Percentiles rank a stretch among this genome's conserved stretches.
phyloP scores from a whole-genome alignment of 2,329 filamentous ascomycete species.

The Lachnellula subtilissima region DNA sequence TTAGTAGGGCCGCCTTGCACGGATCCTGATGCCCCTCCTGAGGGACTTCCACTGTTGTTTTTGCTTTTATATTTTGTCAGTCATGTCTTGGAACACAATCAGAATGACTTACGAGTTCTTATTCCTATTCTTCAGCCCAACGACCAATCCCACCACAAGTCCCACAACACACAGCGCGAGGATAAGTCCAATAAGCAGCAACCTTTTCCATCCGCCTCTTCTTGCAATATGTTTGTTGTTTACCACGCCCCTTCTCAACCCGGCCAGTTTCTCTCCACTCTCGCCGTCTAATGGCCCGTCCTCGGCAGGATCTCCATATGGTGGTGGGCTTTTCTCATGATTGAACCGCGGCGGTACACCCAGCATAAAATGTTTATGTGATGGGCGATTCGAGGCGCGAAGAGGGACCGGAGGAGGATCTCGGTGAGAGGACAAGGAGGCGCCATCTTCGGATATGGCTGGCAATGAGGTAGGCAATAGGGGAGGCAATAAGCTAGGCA shows the following conservation, averaged over 20 bases:
- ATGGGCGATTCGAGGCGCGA: constrained; percentile 19
- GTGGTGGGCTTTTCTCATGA: constrained; percentile 21
- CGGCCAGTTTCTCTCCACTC: constrained; percentile 19
- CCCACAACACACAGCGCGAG: constrained; percentile 26
- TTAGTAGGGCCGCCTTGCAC: constrained; percentile 8
- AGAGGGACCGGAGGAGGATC: constrained; percentile 18
- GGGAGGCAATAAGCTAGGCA: neutral
- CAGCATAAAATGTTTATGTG: constrained; percentile 13
- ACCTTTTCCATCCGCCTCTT: constrained; percentile 31
- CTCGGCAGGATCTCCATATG: constrained; percentile 18
- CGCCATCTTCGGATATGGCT: constrained; percentile 19
- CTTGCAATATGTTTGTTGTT: constrained; percentile 28
- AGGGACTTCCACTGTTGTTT: constrained; percentile 4
- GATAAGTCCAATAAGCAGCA: constrained; percentile 23
- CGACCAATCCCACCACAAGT: constrained; percentile 29
- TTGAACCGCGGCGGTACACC: constrained; percentile 11
- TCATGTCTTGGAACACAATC: neutral
- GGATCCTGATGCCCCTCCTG: constrained; percentile 16
- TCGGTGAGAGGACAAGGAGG: constrained; percentile 6
- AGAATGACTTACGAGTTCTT: constrained; percentile 10
- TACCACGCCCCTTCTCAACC: constrained; percentile 13
- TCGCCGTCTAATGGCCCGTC: constrained; percentile 7
- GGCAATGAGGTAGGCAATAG: constrained; percentile 10
- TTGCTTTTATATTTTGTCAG: constrained; percentile 3
- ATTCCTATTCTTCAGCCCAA: constrained; percentile 27